A percentile compares a stretch with the other conserved stretches of the same genome.
Evolutionary conservation across 352 stramenopile genomes (phyloP).

Genomic region (Globisporangium splendens): DNA sequence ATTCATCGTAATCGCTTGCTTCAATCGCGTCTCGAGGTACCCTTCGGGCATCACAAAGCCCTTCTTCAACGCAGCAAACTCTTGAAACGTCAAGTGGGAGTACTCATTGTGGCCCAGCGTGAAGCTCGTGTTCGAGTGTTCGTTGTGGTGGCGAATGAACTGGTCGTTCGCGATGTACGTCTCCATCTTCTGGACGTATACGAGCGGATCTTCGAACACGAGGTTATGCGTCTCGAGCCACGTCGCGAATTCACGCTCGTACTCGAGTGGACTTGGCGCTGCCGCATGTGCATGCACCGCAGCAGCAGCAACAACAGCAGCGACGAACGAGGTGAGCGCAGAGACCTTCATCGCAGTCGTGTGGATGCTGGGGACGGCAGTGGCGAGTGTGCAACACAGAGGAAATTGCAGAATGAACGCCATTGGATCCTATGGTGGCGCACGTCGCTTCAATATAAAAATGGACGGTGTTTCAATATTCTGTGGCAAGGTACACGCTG

Average conservation of each 20-base stretch:
- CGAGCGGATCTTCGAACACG: conserved; percentile 14
- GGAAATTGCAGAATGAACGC: background rate
- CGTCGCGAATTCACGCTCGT: conserved; percentile 22
- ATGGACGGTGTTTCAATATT: background rate
- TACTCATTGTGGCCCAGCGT: conserved; percentile 30
- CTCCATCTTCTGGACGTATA: conserved; percentile 20
- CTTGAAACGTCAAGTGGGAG: conserved; percentile 27
- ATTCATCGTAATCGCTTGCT: background rate
- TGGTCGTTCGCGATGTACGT: conserved; percentile 25
- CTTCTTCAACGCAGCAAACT: conserved; percentile 20
- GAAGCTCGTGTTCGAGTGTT: conserved; percentile 13
- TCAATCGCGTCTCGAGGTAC: conserved; percentile 16
- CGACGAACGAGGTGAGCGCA: conserved; percentile 14
- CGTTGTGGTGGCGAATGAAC: conserved; percentile 25
- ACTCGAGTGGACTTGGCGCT: conserved; percentile 10
- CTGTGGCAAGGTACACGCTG: background rate
- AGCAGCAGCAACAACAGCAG: background rate
- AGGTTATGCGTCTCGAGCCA: conserved; percentile 17
- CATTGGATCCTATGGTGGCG: background rate
- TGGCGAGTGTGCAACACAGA: background rate
- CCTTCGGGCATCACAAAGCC: conserved; percentile 16
- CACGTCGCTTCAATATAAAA: background rate
- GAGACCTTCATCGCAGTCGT: conserved; percentile 7
- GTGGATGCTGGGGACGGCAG: background rate
- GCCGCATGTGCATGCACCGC: background rate